Evolutionary conservation across 192 early-diverging fungal species (phyloP), one percentile per base, ranked within the genome.

Genomic region (Ambispora gerdemannii): DNA sequence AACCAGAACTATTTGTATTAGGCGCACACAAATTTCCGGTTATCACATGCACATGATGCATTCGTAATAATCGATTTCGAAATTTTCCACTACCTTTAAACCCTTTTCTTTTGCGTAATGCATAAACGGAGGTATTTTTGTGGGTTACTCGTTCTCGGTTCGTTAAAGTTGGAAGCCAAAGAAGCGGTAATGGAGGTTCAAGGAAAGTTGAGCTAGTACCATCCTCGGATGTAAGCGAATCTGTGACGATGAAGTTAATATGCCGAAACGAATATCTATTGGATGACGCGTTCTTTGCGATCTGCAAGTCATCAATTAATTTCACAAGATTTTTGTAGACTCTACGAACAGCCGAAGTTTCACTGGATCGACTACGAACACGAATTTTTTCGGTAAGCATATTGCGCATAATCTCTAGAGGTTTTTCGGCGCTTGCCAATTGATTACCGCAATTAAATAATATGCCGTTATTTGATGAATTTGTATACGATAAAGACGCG

Each of bases 81-180:
- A 55, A 69, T 19, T 11, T 20, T 7, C 33, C 28, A 8, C 50
- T 43, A 2, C 25, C 30, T n/a, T 4, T 17, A 27, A 69, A 69
- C 50, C 38, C 67, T 4, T n/a, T 33, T 7, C 47, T 32, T 24
- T 38, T 69, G 19, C 67, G 17, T 36, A 69, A 55, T 17, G 33
- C 13, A 38, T 55, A 69, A 7, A 51, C 67, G 0, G 67, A 69
- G 3, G 67, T 36, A 35, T 25, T 69, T 27, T 24, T 25, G 52
- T 69, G 67, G 17, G 51, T 69, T 0, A 69, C 47, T 4, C 20
- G n/a, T 38, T 69, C 67, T 0, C 19, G n/a, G 3, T 38, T 56
- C 1, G 67, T 69, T 0, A 69, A 30, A 10, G 47, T 33, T 6
- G 67, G 67, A 27, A 69, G 34, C 67, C 67, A 69, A 38, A 69